Evolutionary conservation across 1,284 basidiomycete genomes (phyloP), one percentile per base, ranked within the genome.

Genomic region (Athelia psychrophila): DNA sequence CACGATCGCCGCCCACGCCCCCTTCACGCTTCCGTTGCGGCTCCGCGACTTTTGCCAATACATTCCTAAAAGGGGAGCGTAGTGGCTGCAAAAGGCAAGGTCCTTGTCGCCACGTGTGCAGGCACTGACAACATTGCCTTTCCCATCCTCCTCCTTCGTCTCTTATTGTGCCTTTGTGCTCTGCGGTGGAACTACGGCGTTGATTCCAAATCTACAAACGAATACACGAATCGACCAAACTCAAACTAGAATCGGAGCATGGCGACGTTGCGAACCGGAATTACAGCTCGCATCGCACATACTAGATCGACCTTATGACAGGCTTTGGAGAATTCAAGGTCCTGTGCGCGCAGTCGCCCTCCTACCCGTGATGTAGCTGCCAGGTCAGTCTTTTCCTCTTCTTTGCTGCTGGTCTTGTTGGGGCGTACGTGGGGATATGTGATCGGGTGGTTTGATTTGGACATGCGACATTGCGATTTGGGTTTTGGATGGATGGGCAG

Each of bases 291-390:
- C n/a, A 10, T n/a, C 33, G 12, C 33, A 10, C 33, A 10, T n/a
- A 10, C 33, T 36, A 19, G 33, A 25, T 45, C 22, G 33, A 22
- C 47, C n/a, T 23, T 35, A 83, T 81, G 81, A 69, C 71, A 49
- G 67, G 61, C 55, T 86, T 87, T 60, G 84, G 84, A 52, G 81
- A 85, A 58, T 85, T 86, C 63, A 62, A 65, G 58, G 68, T 78
- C 16, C 74, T 86, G 20, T 86, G 84, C 65, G 70, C 71, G 22
- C 64, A 76, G 23, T 74, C 76, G 10, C 85, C 85, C 1, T 84
- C 82, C 23, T 86, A 86, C 59, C 73, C 83, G 1, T 85, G 84
- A 83, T 86, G 84, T 64, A 86, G 82, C 62, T 75, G 75, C 55
- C 84, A 86, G 72, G 83, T 77, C 12, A 25, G 59, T 55, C 54